These are phyloP conservation scores for Fusarium pilosicola DNA, from an alignment of 2,329 filamentous ascomycete genomes.

Conservation along the genomic window DNA sequence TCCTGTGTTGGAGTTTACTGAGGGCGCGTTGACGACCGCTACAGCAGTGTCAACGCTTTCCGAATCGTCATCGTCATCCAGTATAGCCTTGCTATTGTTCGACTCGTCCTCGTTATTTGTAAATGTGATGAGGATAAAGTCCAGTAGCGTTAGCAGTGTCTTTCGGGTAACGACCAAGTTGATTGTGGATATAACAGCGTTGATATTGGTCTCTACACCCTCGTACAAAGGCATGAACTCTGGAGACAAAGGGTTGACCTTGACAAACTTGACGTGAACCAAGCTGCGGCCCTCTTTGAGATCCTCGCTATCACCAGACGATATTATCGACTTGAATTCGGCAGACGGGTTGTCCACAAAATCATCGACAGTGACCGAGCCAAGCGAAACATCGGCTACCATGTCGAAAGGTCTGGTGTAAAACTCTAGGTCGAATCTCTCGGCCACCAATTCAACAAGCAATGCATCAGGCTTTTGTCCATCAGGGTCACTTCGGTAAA, in stretches of 20 bases:
- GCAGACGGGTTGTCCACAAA: conserved; percentile 89
- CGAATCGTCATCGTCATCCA: conserved; percentile 48
- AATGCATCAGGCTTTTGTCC: conserved; percentile 80
- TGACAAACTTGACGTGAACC: conserved; percentile 88
- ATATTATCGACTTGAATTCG: conserved; percentile 98
- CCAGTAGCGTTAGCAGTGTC: conserved; percentile 89
- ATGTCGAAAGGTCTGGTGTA: conserved; percentile 92
- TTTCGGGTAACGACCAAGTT: conserved; percentile 94
- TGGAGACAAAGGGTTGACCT: conserved; percentile 89
- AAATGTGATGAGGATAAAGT: conserved; percentile 95
- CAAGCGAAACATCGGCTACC: conserved; percentile 88
- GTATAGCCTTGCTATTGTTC: conserved; percentile 49
- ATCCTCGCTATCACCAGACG: conserved; percentile 78
- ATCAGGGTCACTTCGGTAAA: conserved; percentile 87
- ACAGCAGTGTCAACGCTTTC: conserved; percentile 53
- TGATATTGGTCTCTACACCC: conserved; percentile 91
- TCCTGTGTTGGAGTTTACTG: conserved; percentile 59
- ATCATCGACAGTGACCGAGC: conserved; percentile 89
- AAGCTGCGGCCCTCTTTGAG: conserved; percentile 81
- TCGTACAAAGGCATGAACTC: conserved; percentile 94
- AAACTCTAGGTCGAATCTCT: conserved; percentile 87
- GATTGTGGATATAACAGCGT: conserved; percentile 92
- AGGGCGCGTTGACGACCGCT: conserved; percentile 39
- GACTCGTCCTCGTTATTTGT: conserved; percentile 65
- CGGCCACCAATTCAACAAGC: conserved; percentile 89